phyloP scores from a whole-genome alignment of 495 filamentous ascomycete genomes.

The Aspergillus incahuasiensis region DNA sequence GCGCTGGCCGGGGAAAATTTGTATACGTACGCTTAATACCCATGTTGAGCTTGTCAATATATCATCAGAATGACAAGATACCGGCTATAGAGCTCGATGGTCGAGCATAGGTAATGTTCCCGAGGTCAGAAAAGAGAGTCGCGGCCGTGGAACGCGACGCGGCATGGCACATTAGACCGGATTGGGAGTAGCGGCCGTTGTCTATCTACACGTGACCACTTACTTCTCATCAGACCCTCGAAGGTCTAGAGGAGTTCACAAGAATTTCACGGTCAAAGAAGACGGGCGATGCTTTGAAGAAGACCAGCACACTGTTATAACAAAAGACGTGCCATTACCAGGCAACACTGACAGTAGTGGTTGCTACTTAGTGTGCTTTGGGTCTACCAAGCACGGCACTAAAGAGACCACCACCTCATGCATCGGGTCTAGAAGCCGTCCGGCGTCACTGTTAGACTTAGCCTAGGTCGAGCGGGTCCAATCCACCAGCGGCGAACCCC shows the following conservation, averaged over 20 bases:
- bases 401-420: too few species aligned
- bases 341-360: too few species aligned
- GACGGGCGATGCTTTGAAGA: too few species aligned
- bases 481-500: conserved; percentile 1
- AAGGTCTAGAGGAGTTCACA: too few species aligned
- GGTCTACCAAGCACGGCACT: too few species aligned
- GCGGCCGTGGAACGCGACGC: conserved; percentile 28
- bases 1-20: not conserved
- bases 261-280: too few species aligned
- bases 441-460: not conserved
- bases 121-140: not conserved
- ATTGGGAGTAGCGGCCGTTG: too few species aligned
- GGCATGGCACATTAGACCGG: conserved; percentile 31
- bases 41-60: conserved; percentile 47
- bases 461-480: conserved; percentile 6
- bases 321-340: too few species aligned
- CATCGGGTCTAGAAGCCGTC: too few species aligned
- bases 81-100: not conserved
- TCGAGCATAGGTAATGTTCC: not conserved
- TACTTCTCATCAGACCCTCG: too few species aligned
- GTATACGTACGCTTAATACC: conserved; percentile 71
- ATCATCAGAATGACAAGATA: conserved; percentile 1
- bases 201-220: conserved; percentile 14
- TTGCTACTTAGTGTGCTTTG: too few species aligned
- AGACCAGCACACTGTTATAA: too few species aligned